Evolutionary conservation across 2,329 filamentous ascomycete species (phyloP), one percentile per base, ranked within the genome.

Genomic region (Cladophialophora psammophila): DNA sequence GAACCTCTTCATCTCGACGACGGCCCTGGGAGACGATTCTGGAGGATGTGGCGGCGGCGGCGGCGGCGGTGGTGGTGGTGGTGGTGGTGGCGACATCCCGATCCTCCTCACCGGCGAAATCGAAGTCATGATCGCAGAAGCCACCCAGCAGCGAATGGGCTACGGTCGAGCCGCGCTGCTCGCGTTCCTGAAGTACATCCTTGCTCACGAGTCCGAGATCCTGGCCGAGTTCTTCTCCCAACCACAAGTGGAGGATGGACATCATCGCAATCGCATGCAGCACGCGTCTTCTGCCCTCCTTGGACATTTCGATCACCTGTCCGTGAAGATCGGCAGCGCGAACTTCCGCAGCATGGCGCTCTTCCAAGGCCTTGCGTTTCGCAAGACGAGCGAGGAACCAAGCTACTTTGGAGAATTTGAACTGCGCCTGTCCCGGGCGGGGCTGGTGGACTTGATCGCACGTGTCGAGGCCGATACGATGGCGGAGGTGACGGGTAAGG

Each of bases 101-200:
- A 63, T 77, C 0, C 3, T 60, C 18, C 18, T 48, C 31, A 78
- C 90, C 3, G 93, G 91, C 31, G 93, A 96, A 75, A 79, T 97
- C 6, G 92, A 96, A 78, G 86, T 97, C 70, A 96, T 97, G 93
- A 89, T 97, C 68, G 93, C 93, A 0, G 80, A 82, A 1, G 79
- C 79, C 4, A 74, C 77, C 0, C 80, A 87, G 35, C 87, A 89
- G 31, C 82, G 90, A 0, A 80, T 82, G 7, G 93, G 93, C 0
- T 80, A 88, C 6, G 93, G 92, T 0, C 81, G 83, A 5, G 85
- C 86, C 0, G 87, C 91, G 0, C 82, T 97, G 0, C 75, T 87
- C 2, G 80, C 87, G 0, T 90, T 98, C 64, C 74, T 97, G 58
- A 78, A 82, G 54, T 98, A 93, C 74, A 82, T 97, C 5, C 71